A percentile compares a stretch with the other conserved stretches of the same genome.
Conservation (phyloP, 1,139 yeast genomes). For the Candida smagusa region DNA sequence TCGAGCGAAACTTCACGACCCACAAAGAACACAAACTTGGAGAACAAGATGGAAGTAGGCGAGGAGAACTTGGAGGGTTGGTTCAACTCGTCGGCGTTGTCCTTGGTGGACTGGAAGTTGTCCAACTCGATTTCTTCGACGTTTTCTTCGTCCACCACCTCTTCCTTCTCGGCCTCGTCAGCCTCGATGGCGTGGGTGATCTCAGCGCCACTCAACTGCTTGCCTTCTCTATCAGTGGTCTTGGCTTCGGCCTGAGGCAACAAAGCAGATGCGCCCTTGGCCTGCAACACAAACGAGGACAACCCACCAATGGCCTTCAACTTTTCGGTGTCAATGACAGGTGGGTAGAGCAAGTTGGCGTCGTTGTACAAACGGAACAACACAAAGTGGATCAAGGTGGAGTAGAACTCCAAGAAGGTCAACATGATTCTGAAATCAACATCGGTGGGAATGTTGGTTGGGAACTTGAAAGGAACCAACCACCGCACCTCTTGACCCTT, state of each 20-base stretch:
- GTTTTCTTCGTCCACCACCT: slow-evolving; percentile 35
- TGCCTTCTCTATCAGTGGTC: slow-evolving; percentile 32
- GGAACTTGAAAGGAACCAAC: slow-evolving; percentile 96
- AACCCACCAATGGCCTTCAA: slow-evolving; percentile 89
- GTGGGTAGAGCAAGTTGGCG: slow-evolving; percentile 85
- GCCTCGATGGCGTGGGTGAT: slow-evolving; percentile 51
- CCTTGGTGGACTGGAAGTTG: slow-evolving; percentile 60
- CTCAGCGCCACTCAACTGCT: slow-evolving; percentile 40
- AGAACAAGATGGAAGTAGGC: slow-evolving; percentile 62
- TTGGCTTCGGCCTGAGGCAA: slow-evolving; percentile 29
- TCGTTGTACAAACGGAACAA: slow-evolving; percentile 83
- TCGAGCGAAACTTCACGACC: slow-evolving; percentile 97
- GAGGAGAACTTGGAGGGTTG: slow-evolving; percentile 74
- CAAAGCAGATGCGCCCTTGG: slow-evolving; percentile 39
- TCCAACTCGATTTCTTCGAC: slow-evolving; percentile 56
- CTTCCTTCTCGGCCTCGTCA: slow-evolving; percentile 40
- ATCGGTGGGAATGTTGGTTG: slow-evolving; percentile 91
- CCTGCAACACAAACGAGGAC: slow-evolving; percentile 67
- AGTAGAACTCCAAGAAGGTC: slow-evolving; percentile 92
- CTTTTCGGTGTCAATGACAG: slow-evolving; percentile 68
- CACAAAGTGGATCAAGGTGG: slow-evolving; percentile 85
- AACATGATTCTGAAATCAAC: slow-evolving; percentile 96
- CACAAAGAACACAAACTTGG: slow-evolving; percentile 74
- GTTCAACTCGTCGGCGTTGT: slow-evolving; percentile 63
- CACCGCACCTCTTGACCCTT: slow-evolving; percentile 93